These are phyloP conservation scores for Syncephalastrum racemosum DNA, from an alignment of 371 early-diverging fungal species.

Conservation along the genomic window DNA sequence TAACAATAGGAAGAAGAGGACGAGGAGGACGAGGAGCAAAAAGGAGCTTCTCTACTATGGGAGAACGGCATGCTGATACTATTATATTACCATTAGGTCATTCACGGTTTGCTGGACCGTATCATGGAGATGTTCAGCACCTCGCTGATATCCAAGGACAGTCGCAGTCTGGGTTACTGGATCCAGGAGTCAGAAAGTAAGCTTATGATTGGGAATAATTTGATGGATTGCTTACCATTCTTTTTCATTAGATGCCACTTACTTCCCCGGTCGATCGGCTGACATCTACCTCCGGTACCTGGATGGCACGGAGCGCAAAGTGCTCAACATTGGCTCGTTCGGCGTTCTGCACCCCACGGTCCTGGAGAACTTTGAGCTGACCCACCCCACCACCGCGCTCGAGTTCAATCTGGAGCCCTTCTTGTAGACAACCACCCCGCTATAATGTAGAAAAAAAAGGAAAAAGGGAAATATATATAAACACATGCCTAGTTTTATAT, in stretches of 20 bases:
- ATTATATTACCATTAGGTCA: conserved; percentile 41
- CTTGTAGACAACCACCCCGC: conserved; percentile 52
- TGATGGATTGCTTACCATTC: not conserved
- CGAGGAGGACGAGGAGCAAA: too few relatives aligned
- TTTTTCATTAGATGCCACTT: conserved; percentile 66
- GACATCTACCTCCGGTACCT: conserved; percentile 71
- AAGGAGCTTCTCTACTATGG: too few relatives aligned
- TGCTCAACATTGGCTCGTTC: conserved; percentile 75
- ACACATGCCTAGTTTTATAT: too few relatives aligned
- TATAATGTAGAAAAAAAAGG: conserved; percentile 11
- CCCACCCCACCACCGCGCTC: conserved; percentile 85
- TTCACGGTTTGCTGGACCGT: conserved; percentile 93
- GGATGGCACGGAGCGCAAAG: conserved; percentile 47
- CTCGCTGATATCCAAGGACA: conserved; percentile 44
- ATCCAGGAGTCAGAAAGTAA: conserved; percentile 76
- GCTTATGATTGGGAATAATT: conserved; percentile 15
- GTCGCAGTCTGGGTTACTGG: conserved; percentile 68
- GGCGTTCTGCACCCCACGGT: conserved; percentile 96
- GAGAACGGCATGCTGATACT: not conserved
- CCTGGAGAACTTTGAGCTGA: conserved; percentile 81
- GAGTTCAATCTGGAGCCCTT: conserved; percentile 97
- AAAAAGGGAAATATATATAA: too few relatives aligned
- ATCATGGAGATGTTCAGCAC: conserved; percentile 82
- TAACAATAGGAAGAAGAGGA: conserved; percentile 15
- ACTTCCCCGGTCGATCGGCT: conserved; percentile 92